A percentile compares a stretch with the other conserved stretches of the same genome.
phyloP scores from a whole-genome alignment of 108 stramenopile species.

The Bacterosira constricta region DNA sequence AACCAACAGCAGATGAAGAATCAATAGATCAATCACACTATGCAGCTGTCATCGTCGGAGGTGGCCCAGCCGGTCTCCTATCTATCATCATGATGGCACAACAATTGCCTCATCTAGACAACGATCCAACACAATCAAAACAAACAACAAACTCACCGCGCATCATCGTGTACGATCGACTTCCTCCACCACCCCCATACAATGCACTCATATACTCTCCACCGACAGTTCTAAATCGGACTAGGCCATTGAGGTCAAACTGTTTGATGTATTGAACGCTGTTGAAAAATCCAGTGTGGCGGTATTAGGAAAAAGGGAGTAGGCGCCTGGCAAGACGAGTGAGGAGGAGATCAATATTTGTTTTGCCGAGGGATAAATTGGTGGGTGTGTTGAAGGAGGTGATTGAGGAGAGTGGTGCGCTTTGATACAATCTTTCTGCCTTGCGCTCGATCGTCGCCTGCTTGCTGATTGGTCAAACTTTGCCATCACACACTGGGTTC shows the following conservation, averaged over 20 bases:
- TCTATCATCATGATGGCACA: constrained; percentile 37
- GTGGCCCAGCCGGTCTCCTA: constrained; percentile 45
- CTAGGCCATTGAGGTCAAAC: constrained; percentile 61
- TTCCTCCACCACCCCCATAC: constrained; percentile 34
- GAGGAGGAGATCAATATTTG: constrained; percentile 40
- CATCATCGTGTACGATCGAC: constrained; percentile 45
- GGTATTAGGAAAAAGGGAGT: constrained; percentile 59
- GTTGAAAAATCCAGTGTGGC: constrained; percentile 41
- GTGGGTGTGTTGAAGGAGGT: no score
- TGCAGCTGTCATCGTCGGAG: constrained; percentile 34
- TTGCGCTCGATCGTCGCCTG: constrained; percentile 15
- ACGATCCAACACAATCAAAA: not conserved
- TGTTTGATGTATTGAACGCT: constrained; percentile 47
- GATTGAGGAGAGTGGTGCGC: no score
- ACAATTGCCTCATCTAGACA: not conserved
- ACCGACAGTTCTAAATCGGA: constrained; percentile 43
- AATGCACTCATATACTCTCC: constrained; percentile 23
- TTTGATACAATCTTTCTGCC: constrained; percentile 7
- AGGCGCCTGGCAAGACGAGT: constrained; percentile 39
- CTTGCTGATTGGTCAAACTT: constrained; percentile 3
- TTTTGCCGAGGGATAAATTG: constrained; percentile 27
- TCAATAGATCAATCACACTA: constrained; percentile 19
- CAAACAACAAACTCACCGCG: constrained; percentile 7
- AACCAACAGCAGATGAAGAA: no score
- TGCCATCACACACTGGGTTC: constrained; percentile 11